Base-by-base conservation (phyloP, 441 rosid genomes). In the Euphorbia schlechtendalii region DNA sequence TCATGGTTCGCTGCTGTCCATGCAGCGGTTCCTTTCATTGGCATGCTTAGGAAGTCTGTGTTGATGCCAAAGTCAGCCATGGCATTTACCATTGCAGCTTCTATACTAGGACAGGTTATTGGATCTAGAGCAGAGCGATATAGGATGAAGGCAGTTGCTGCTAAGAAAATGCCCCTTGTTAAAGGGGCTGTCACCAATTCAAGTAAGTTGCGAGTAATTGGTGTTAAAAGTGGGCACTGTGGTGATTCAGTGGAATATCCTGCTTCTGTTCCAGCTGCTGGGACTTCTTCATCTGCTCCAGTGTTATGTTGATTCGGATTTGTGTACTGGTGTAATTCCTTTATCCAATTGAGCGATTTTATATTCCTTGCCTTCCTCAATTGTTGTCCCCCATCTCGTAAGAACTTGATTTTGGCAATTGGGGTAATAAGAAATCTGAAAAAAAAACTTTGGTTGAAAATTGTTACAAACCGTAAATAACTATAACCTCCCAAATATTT, bases 1-100 rank as follows among this genome's bases (percentile, higher is more conserved):
- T 75, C 92, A 2, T 90, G 96, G 97, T 86, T 91, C 72, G 73
- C 75, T 45, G 96, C 96, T 0, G 82, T 90, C 51, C 96, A 88
- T 61, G 93, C 96, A 4, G 96, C 94, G 22, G 96, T 91, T 60
- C 97, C 92, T 15, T 91, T 91, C 67, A 85, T 91, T 69, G 92
- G 80, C 14, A 86, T 91, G 89, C 87, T 88, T 5, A 81, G 97
- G 81, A 91, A 91, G 65, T 88, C 97, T 6, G 84, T 86, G 0
- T 24, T 85, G 78, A 88, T 91, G 90, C 96, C 94, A 0, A 91
- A 91, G 64, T 65, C 92, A 62, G 97, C 97, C 15, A 91, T 91
- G 94, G 94, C 85, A 21, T 70, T 86, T 69, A 90, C 97, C 18
- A 84, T 88, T 15, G 90, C 81, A 43, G 96, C 97, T 54, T 86